Percentiles rank a stretch among this genome's conserved stretches.
phyloP scores from a whole-genome alignment of 176 grass and related monocot genomes.

The Phoenix dactylifera region DNA sequence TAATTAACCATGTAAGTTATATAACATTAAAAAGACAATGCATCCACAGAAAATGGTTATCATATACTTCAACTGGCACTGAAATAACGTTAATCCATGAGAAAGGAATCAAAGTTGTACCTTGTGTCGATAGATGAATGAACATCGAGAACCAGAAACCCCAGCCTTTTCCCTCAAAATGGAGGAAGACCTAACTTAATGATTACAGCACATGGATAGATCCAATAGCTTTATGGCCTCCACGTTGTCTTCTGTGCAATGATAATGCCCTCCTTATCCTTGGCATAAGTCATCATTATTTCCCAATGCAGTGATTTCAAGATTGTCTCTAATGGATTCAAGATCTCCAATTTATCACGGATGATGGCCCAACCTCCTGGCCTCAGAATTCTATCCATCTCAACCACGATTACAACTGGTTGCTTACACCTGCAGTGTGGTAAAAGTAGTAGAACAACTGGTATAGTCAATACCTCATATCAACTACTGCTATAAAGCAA shows the following conservation, averaged over 20 bases:
- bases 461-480: not conserved
- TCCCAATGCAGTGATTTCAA: conserved; percentile 87
- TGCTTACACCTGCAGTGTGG: conserved; percentile 63
- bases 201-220: too few relatives aligned
- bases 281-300: conserved; percentile 70
- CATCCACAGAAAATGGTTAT: too few relatives aligned
- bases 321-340: conserved; percentile 69
- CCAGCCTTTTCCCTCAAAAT: too few relatives aligned
- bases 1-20: too few relatives aligned
- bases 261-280: conserved; percentile 75
- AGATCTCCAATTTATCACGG: conserved; percentile 62
- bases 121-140: too few relatives aligned
- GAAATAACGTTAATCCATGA: too few relatives aligned
- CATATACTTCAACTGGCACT: too few relatives aligned
- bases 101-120: too few relatives aligned
- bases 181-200: too few relatives aligned
- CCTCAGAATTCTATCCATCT: conserved; percentile 90
- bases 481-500: conserved; percentile 9
- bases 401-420: conserved; percentile 61
- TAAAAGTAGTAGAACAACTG: conserved; percentile 11
- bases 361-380: conserved; percentile 90
- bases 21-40: too few relatives aligned
- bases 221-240: conserved; percentile 34
- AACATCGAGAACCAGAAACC: too few relatives aligned
- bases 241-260: conserved; percentile 70